phyloP scores from a whole-genome alignment of 352 stramenopile species.

The Pythium apleroticum region DNA sequence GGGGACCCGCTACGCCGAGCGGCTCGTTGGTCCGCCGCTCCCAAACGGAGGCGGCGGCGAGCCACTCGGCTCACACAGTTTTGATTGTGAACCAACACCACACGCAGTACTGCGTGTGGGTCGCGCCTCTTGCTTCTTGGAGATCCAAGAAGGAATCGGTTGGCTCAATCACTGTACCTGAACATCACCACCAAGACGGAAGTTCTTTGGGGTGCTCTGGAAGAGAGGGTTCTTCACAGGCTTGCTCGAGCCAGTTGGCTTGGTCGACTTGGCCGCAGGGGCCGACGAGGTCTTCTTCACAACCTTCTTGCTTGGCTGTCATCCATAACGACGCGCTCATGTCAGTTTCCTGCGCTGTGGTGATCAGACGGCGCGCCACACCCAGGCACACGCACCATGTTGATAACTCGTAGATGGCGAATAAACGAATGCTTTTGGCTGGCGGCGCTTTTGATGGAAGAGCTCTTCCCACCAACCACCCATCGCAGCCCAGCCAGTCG shows the following conservation, averaged over 20 bases:
- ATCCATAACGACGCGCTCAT: neutral
- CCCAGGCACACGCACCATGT: conserved; percentile 42
- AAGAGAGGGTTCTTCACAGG: conserved; percentile 95
- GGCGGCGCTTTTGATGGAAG: neutral
- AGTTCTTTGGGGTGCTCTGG: conserved; percentile 91
- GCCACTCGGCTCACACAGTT: conserved; percentile 27
- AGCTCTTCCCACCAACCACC: conserved; percentile 2
- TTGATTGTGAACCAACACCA: conserved; percentile 22
- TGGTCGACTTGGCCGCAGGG: conserved; percentile 68
- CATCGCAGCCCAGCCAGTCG: conserved; percentile 8
- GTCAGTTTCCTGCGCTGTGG: neutral
- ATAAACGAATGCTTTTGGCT: conserved; percentile 66
- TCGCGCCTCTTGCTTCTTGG: conserved; percentile 2
- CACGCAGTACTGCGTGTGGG: neutral
- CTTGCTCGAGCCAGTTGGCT: conserved; percentile 59
- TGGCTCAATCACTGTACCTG: conserved; percentile 73
- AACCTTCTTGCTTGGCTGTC: conserved; percentile 83
- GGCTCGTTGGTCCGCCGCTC: conserved; percentile 8
- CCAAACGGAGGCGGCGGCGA: neutral
- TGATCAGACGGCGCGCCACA: too few relatives aligned
- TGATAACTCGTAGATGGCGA: conserved; percentile 79
- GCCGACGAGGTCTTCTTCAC: conserved; percentile 71
- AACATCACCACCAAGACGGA: conserved; percentile 96
- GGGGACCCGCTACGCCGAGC: conserved; percentile 77
- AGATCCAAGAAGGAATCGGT: conserved; percentile 11